These are phyloP conservation scores for Lycium ferocissimum DNA, from an alignment of 257 asterid genomes.

Conservation along the genomic window DNA sequence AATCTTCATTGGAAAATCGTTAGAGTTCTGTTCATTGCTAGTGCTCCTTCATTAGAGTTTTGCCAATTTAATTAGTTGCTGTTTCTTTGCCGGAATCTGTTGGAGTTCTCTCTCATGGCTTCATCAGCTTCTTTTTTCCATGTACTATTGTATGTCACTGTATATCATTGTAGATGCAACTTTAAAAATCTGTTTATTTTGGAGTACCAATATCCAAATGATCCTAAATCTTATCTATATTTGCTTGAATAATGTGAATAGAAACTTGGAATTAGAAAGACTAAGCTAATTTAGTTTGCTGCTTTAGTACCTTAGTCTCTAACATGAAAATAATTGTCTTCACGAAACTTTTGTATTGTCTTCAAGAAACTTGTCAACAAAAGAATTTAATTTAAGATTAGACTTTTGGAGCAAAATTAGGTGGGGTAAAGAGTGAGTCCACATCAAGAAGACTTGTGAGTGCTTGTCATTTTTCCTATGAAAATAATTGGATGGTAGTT, in stretches of 20 bases:
- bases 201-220: too few relatives aligned
- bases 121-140: too few relatives aligned
- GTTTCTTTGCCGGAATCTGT: too few relatives aligned
- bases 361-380: background rate
- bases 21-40: too few relatives aligned
- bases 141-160: too few relatives aligned
- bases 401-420: background rate
- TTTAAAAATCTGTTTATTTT: too few relatives aligned
- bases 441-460: background rate
- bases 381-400: background rate
- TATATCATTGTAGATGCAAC: too few relatives aligned
- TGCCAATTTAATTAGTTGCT: too few relatives aligned
- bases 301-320: background rate
- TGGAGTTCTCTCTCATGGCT: too few relatives aligned
- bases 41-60: too few relatives aligned
- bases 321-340: background rate
- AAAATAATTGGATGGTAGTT: conserved; percentile 19
- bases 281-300: background rate
- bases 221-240: background rate
- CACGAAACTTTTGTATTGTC: background rate
- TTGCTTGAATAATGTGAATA: background rate
- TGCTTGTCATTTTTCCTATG: conserved; percentile 15
- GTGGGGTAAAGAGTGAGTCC: conserved; percentile 10
- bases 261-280: background rate
- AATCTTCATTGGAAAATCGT: too few relatives aligned